These are phyloP conservation scores for Solanum hybrid DNA, from an alignment of 305 asterid species.

Conservation along the genomic window DNA sequence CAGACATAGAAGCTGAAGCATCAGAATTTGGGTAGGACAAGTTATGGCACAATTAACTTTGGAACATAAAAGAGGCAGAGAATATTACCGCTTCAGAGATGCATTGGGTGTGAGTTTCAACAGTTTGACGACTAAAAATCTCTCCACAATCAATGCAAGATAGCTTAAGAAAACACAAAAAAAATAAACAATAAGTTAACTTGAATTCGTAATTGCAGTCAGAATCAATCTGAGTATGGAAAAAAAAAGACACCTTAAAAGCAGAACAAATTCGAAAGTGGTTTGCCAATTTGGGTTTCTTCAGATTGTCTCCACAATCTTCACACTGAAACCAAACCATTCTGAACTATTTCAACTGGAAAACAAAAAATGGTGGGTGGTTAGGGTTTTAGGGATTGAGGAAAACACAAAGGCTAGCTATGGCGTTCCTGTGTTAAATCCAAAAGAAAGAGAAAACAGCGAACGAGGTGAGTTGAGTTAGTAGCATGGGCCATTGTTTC, in stretches of 20 bases:
- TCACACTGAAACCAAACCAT: slow-evolving; percentile 99
- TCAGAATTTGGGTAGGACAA: not conserved
- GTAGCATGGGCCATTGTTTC: not conserved
- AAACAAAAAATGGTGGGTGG: not conserved
- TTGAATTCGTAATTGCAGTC: not conserved
- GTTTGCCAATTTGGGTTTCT: slow-evolving; percentile 81
- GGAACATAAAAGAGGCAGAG: not conserved
- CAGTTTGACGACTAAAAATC: slow-evolving; percentile 60
- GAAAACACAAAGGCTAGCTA: not conserved
- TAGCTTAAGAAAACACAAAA: slow-evolving; percentile 20
- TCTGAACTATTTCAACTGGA: not conserved
- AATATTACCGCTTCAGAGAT: slow-evolving; percentile 67
- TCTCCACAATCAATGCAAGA: slow-evolving; percentile 93
- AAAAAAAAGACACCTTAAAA: slow-evolving; percentile 39
- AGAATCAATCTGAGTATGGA: not conserved
- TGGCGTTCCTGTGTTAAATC: not conserved
- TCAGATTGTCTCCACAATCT: slow-evolving; percentile 78
- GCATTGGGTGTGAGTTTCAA: slow-evolving; percentile 90
- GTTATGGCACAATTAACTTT: not conserved
- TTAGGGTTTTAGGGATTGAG: not conserved
- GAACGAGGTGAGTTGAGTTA: not conserved
- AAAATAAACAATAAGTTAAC: not conserved
- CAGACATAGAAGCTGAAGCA: not conserved
- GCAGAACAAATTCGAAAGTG: slow-evolving; percentile 89
- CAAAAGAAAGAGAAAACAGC: not conserved